phyloP scores from a whole-genome alignment of 2,329 filamentous ascomycete genomes.

The Peltaster fructicola region DNA sequence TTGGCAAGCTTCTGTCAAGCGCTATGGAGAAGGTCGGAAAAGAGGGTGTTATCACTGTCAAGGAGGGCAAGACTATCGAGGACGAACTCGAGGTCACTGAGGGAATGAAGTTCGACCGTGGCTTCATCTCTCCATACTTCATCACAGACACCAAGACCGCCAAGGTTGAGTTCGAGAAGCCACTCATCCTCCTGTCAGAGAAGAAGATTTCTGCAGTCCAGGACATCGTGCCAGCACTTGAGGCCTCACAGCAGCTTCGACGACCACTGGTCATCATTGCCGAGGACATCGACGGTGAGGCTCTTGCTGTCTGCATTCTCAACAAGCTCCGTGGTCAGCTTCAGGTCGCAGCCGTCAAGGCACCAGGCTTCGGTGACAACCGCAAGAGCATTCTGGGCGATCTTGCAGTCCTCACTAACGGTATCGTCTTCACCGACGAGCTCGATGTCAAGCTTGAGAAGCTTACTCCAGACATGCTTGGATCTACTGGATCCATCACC shows the following conservation, averaged over 20 bases:
- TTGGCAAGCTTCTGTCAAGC: constrained; percentile 88
- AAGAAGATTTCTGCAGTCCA: constrained; percentile 99
- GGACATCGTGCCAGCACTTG: constrained; percentile 95
- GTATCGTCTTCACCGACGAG: constrained; percentile 94
- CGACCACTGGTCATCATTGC: constrained; percentile 95
- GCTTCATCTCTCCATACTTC: constrained; percentile 97
- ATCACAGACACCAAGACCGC: constrained; percentile 98
- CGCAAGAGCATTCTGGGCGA: constrained; percentile 98
- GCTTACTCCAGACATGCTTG: constrained; percentile 86
- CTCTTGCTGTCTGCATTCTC: constrained; percentile 93
- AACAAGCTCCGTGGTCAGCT: constrained; percentile 99
- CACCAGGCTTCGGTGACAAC: constrained; percentile 98
- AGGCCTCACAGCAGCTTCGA: constrained; percentile 88
- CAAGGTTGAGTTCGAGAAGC: constrained; percentile 99
- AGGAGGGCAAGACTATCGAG: constrained; percentile 97
- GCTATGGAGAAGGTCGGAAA: constrained; percentile 99
- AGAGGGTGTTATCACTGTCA: constrained; percentile 99
- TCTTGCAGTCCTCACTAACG: constrained; percentile 87
- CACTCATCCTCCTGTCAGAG: constrained; percentile 92
- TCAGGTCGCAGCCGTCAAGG: constrained; percentile 96
- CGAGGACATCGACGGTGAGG: constrained; percentile 97
- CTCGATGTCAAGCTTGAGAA: constrained; percentile 99
- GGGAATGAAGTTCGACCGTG: constrained; percentile 99
- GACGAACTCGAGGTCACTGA: constrained; percentile 98
- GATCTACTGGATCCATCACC: constrained; percentile 92